Conservation (phyloP, 345 rosid genomes). For the Bruguiera parviflora region DNA sequence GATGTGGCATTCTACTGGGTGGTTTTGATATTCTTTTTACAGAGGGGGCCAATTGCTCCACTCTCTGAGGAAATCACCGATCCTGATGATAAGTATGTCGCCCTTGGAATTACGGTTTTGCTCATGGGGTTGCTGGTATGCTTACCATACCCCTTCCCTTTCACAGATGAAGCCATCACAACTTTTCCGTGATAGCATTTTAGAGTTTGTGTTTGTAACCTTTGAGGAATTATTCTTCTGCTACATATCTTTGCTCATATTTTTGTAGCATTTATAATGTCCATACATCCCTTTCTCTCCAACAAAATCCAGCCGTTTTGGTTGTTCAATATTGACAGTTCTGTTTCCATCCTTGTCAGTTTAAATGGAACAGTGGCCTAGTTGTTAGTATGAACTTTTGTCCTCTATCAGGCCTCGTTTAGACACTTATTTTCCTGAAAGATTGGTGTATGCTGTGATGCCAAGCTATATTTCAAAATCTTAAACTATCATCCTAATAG, state of each 20-base stretch:
- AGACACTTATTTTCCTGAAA: too few relatives aligned
- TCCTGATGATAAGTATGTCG: slow-evolving; percentile 59
- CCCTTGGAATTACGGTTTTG: slow-evolving; percentile 65
- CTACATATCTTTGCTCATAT: background rate
- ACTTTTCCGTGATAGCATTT: slow-evolving; percentile 32
- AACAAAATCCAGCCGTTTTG: too few relatives aligned
- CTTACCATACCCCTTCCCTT: slow-evolving; percentile 83
- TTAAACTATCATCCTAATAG: too few relatives aligned
- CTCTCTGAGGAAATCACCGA: slow-evolving; percentile 68
- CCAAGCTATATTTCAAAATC: too few relatives aligned
- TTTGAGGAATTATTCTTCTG: too few relatives aligned
- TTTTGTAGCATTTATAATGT: background rate
- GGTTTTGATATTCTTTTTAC: slow-evolving; percentile 72
- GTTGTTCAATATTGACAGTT: too few relatives aligned
- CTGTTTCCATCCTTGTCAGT: too few relatives aligned
- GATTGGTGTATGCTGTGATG: too few relatives aligned
- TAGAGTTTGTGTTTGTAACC: too few relatives aligned
- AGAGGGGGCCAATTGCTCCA: slow-evolving; percentile 86
- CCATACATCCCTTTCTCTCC: background rate
- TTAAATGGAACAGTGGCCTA: too few relatives aligned
- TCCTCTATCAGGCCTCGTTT: too few relatives aligned
- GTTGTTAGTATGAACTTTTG: too few relatives aligned
- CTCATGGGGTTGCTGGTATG: slow-evolving; percentile 70
- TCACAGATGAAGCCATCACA: slow-evolving; percentile 42
- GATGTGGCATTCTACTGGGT: slow-evolving; percentile 96